Base-by-base conservation (phyloP, 108 stramenopile species). In the Tribonema minus region DNA sequence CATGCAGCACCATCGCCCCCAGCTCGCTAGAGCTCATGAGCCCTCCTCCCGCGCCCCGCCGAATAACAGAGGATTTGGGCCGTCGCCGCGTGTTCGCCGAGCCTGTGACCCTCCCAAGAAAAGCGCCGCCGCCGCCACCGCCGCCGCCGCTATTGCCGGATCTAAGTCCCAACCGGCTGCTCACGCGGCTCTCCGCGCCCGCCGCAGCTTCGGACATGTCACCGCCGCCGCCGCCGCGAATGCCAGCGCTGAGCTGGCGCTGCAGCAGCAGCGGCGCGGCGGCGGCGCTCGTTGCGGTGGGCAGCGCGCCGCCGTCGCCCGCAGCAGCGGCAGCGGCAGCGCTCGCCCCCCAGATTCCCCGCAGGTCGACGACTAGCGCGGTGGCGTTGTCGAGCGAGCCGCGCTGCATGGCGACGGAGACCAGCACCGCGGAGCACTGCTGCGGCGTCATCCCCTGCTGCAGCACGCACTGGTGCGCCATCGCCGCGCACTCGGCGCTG, bases 401-500 rank as follows among this genome's bases (percentile, higher is more conserved):
- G 28, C 72, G 71, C 28, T 72, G 59, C 7, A 82, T 23, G 26
- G 81, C 81, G 9, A 71, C 68, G 46, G 79, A 35, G 32, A 68
- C 70, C 34, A 80, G 79, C 1, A 71, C 26, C 70, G 68, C 79
- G 30, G 79, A 40, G 54, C 69, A 80, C 25, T 28, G 40, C 79
- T 80, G 69, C 3, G 0, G 27, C 0, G 30, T 64, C 15, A 31
- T 9, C 30, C 70, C 70, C 28, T 70, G 28, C 2, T 80, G 67
- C 1, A 61, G 39, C 6, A 27, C 46, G 32, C 61, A 69, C 63
- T 46, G 58, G 82, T 67, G 67, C 23, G 94, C 92, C 76, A 92
- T 92, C 36, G 90, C 83, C 30, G 93, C 92, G 64, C 90, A 93
- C 74, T 98, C 95, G 84, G 95, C 90, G 74, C 90, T 95, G 2